Percentiles rank a stretch among this genome's conserved stretches.
Evolutionary conservation across 345 rosid species (phyloP).

Genomic region (Ceriops tagal): DNA sequence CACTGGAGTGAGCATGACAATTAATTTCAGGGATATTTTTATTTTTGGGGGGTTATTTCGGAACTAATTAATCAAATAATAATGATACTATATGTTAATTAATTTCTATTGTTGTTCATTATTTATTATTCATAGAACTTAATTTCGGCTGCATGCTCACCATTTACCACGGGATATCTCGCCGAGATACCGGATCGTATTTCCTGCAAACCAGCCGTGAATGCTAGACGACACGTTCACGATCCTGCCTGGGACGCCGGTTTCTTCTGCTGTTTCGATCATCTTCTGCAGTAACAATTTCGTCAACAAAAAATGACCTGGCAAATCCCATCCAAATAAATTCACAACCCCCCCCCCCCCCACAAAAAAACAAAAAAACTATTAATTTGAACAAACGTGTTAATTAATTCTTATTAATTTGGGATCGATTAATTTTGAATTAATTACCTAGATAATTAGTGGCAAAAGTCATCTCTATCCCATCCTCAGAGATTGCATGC

Average conservation of each 20-base stretch:
- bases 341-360: neutral
- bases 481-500: constrained; percentile 91
- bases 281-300: constrained; percentile 61
- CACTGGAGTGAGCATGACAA: constrained; percentile 37
- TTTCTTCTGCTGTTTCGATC: constrained; percentile 62
- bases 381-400: too few relatives aligned
- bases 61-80: neutral
- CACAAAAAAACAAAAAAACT: neutral
- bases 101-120: neutral
- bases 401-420: neutral
- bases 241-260: constrained; percentile 68
- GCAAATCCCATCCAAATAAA: neutral
- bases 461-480: constrained; percentile 97
- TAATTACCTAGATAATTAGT: constrained; percentile 82
- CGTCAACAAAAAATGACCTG: constrained; percentile 90
- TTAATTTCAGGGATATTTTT: neutral
- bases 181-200: constrained; percentile 61
- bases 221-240: constrained; percentile 87
- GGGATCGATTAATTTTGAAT: neutral
- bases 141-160: constrained; percentile 22
- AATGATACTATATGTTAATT: neutral
- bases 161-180: constrained; percentile 65
- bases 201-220: constrained; percentile 87
- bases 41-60: neutral
- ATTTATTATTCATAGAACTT: neutral